Base-by-base conservation (phyloP, 164 flowering plant species). In the Sextonia rubra region DNA sequence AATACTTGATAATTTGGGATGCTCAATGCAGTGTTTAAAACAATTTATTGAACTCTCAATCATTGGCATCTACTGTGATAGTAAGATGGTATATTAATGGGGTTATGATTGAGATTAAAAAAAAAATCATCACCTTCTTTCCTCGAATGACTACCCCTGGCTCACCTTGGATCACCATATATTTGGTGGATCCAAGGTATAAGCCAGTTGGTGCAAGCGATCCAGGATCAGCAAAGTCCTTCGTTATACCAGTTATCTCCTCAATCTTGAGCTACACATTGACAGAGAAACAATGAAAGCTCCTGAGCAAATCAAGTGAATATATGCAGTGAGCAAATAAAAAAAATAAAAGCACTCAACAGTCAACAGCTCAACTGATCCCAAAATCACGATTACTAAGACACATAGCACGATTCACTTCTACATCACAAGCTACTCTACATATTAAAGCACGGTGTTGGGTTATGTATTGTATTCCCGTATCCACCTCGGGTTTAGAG, bases 141-240 rank as follows among this genome's bases (percentile, higher is more conserved):
- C 71, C 71, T 56, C 71, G 60, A 58, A 69, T 69, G 47, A 69
- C 71, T 47, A 63, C 71, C 62, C 71, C 71, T 22, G 44, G 47
- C 71, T 69, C 71, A n/a, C 71, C 71, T 69, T 69, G 71, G 47
- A 69, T 69, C 6, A 69, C 71, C 71, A 69, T 69, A 52, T 69
- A 69, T 15, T 69, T 69, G 12, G 71, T 69, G 37, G 71, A 69
- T 23, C 71, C 71, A 52, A 69, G 71, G 71, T 69, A 69, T 27
- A 69, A 69, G 12, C 71, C 71, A 29, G 71, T 69, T 2, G 71
- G 71, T 2, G 71, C 71, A 55, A 69, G 64, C 22, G 71, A 69
- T 58, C 71, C 71, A 27, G 71, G 71, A 18, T 69, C 71, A 27
- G 32, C 58, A 25, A 63, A 71, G 37, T 47, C 66, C 60, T 30